Evolutionary conservation across 208 protist species (phyloP).

Genomic region (Wallacemonas sp.): DNA sequence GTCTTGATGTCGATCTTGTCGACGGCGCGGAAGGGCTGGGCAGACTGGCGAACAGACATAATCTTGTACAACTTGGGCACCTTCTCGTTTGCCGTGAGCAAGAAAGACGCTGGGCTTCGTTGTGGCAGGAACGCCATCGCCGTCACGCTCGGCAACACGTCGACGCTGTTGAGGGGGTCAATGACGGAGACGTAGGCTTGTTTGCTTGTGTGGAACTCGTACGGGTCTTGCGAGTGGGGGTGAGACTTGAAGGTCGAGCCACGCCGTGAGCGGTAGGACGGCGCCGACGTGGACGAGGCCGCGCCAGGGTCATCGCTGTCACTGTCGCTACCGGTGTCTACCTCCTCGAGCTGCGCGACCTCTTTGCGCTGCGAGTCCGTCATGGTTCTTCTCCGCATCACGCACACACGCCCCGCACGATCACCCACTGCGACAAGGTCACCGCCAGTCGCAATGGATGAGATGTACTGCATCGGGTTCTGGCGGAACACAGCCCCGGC

Average conservation of each 20-base stretch:
- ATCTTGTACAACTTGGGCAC: conserved; percentile 87
- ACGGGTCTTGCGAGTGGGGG: conserved; percentile 38
- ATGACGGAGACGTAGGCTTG: conserved; percentile 84
- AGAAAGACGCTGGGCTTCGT: conserved; percentile 48
- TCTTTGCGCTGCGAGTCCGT: conserved; percentile 18
- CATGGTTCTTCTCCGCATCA: conserved; percentile 63
- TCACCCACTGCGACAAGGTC: conserved; percentile 82
- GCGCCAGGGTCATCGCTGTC: not conserved
- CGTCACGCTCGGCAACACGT: conserved; percentile 74
- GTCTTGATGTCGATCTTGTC: conserved; percentile 59
- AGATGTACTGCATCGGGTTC: conserved; percentile 62
- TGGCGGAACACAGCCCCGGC: conserved; percentile 31
- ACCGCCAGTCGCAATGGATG: conserved; percentile 58
- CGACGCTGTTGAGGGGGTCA: conserved; percentile 84
- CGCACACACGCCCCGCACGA: conserved; percentile 62
- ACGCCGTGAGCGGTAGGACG: not conserved
- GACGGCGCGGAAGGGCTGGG: conserved; percentile 61
- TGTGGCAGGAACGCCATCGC: conserved; percentile 79
- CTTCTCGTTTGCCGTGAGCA: conserved; percentile 86
- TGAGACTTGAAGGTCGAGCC: conserved; percentile 9
- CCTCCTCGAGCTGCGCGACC: conserved; percentile 24
- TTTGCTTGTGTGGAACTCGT: conserved; percentile 61
- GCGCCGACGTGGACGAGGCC: not conserved
- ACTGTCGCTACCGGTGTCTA: conserved; percentile 15
- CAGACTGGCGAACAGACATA: conserved; percentile 59